phyloP scores from a whole-genome alignment of 2,329 filamentous ascomycete genomes.

The Pyricularia grisea region DNA sequence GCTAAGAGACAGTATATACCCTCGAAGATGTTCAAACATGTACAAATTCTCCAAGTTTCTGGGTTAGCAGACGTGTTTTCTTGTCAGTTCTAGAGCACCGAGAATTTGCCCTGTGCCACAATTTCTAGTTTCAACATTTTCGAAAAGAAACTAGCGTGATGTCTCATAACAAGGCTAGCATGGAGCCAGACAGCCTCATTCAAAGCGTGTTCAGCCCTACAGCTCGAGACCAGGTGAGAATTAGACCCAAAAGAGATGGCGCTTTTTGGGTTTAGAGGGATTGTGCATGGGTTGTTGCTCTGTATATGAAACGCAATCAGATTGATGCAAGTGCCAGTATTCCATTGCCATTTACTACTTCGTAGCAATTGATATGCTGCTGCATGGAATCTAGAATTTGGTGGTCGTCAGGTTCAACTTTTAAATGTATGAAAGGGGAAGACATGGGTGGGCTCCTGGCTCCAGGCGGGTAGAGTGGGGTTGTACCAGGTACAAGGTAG shows the following conservation, averaged over 20 bases:
- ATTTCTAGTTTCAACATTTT: background rate
- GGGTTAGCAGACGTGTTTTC: background rate
- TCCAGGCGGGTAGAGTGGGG: background rate
- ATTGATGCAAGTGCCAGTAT: too few relatives aligned
- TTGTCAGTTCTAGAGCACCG: background rate
- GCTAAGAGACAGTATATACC: too few relatives aligned
- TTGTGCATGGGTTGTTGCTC: too few relatives aligned
- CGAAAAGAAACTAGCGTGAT: background rate
- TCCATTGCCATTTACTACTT: too few relatives aligned
- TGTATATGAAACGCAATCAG: too few relatives aligned
- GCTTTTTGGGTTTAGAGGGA: too few relatives aligned
- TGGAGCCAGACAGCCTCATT: background rate
- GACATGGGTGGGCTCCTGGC: background rate
- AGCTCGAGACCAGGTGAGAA: background rate
- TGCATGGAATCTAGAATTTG: background rate
- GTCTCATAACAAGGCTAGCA: background rate
- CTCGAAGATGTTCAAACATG: background rate
- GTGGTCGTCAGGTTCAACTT: background rate
- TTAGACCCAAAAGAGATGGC: background rate
- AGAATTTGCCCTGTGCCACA: background rate
- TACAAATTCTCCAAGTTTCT: background rate
- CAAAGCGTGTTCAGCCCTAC: background rate
- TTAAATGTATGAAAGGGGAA: background rate
- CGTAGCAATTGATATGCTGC: background rate
- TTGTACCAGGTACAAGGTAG: background rate